phyloP scores from a whole-genome alignment of 768 basidiomycete genomes.

The Hysterangium stoloniferum region DNA sequence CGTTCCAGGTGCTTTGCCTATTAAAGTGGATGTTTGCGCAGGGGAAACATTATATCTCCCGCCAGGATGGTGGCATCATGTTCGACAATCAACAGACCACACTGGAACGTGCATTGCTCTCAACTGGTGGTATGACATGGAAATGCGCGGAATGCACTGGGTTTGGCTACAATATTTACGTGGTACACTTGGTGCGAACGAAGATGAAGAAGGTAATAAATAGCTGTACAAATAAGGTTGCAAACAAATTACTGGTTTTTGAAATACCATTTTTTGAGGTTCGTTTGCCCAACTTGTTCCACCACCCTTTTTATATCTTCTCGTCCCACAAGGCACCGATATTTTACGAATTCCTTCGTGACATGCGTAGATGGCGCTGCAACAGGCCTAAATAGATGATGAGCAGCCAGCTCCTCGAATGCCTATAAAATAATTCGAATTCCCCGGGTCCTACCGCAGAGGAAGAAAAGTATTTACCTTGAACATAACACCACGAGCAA shows the following conservation, averaged over 20 bases:
- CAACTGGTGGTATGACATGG: slow-evolving; percentile 89
- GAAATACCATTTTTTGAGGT: slow-evolving; percentile 70
- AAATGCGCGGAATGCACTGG: slow-evolving; percentile 66
- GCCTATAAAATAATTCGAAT: slow-evolving; percentile 40
- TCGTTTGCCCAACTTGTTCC: slow-evolving; percentile 57
- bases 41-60: slow-evolving; percentile 87
- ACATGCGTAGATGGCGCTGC: slow-evolving; percentile 40
- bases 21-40: slow-evolving; percentile 53
- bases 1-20: slow-evolving; percentile 50
- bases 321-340: slow-evolving; percentile 57
- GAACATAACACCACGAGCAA: slow-evolving; percentile 55
- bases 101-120: slow-evolving; percentile 48
- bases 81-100: slow-evolving; percentile 56
- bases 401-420: slow-evolving; percentile 60
- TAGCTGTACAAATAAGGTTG: not conserved
- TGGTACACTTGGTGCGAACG: slow-evolving; percentile 25
- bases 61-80: slow-evolving; percentile 92
- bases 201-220: not conserved
- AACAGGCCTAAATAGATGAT: slow-evolving; percentile 48
- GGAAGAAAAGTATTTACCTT: slow-evolving; percentile 39
- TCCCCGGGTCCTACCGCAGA: slow-evolving; percentile 2
- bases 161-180: slow-evolving; percentile 57
- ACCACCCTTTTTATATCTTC: slow-evolving; percentile 62
- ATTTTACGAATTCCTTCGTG: slow-evolving; percentile 66
- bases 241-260: slow-evolving; percentile 37